Evolutionary conservation across 805 yeast species (phyloP).

Genomic region (Sungouiella blattae): DNA sequence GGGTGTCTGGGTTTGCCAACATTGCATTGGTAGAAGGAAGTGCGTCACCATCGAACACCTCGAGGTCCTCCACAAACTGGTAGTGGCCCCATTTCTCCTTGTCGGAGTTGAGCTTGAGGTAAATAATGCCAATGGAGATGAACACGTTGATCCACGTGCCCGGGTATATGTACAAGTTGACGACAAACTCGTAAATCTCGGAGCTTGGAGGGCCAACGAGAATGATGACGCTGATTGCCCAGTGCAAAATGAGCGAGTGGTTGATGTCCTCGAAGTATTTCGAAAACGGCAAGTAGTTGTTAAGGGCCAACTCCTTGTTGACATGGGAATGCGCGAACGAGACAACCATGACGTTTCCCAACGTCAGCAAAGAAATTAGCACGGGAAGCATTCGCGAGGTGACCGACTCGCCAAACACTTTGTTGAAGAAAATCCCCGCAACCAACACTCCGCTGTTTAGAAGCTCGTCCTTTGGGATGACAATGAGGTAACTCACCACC

Average conservation of each 20-base stretch:
- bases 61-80: constrained; percentile 1
- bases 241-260: constrained; percentile 50
- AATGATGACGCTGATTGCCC: constrained; percentile 52
- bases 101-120: constrained; percentile 41
- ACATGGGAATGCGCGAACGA: constrained; percentile 59
- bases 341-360: constrained; percentile 65
- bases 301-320: constrained; percentile 54
- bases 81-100: constrained; percentile 39
- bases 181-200: constrained; percentile 60
- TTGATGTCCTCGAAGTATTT: constrained; percentile 39
- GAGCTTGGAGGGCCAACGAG: constrained; percentile 59
- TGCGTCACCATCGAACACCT: neutral
- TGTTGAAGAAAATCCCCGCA: constrained; percentile 59
- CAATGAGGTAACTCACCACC: constrained; percentile 54
- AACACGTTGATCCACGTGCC: constrained; percentile 56
- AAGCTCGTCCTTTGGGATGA: constrained; percentile 46
- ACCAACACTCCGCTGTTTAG: constrained; percentile 56
- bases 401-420: constrained; percentile 53
- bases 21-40: too few species aligned
- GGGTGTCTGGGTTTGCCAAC: too few species aligned
- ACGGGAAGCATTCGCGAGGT: constrained; percentile 50
- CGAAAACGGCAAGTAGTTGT: constrained; percentile 50
- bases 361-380: constrained; percentile 56
- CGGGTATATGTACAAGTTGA: constrained; percentile 61
- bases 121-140: constrained; percentile 51